These are phyloP conservation scores for Mucor ambiguus DNA, from an alignment of 371 early-diverging fungal genomes.

Conservation along the genomic window DNA sequence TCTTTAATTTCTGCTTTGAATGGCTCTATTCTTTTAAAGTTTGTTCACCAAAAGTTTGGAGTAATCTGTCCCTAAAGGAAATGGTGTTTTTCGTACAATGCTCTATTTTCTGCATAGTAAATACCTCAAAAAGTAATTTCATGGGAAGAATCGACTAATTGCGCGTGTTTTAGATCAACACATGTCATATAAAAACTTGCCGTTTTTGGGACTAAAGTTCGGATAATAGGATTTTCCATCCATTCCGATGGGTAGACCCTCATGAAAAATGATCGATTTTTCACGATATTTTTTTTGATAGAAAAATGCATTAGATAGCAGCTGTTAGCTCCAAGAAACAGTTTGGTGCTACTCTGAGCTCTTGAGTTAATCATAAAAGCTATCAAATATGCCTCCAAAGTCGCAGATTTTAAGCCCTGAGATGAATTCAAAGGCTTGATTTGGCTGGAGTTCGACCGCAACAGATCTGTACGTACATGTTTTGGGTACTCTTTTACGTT, in stretches of 20 bases:
- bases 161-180: background rate
- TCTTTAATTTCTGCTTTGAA: background rate
- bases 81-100: background rate
- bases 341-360: background rate
- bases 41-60: background rate
- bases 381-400: background rate
- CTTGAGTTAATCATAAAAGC: background rate
- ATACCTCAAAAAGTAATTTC: background rate
- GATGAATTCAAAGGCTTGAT: background rate
- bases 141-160: background rate
- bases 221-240: background rate
- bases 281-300: background rate
- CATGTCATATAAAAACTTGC: background rate
- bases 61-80: background rate
- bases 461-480: background rate
- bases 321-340: background rate
- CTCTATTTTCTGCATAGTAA: background rate
- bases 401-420: background rate
- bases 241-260: background rate
- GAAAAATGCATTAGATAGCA: background rate
- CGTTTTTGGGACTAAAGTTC: background rate
- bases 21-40: background rate
- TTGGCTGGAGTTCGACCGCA: background rate
- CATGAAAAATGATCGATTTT: background rate
- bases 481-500: background rate